Base-by-base conservation (phyloP, 768 basidiomycete genomes). In the Postia placenta region DNA sequence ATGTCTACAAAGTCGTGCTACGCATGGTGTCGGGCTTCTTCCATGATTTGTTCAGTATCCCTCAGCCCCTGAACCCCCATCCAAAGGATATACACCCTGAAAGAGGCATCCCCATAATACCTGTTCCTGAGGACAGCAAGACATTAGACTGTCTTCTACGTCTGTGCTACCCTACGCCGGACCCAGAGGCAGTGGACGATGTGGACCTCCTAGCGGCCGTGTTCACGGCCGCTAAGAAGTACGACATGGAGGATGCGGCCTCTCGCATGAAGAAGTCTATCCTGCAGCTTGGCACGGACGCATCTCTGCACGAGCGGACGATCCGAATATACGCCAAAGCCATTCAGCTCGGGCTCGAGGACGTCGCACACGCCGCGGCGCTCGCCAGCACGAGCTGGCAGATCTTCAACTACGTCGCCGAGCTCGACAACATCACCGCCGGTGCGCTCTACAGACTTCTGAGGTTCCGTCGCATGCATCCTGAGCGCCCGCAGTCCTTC, bases 21-120 rank as follows among this genome's bases (percentile, higher is more conserved):
- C 46, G 50, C 23, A 47, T 54, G 27, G 50, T 53, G 5, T 57
- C 56, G 9, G 46, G 33, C 41, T 48, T 57, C 37, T 57, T 57
- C 43, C 49, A 54, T 14, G 54, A 53, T 47, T 54, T 61, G 56
- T 51, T 61, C 51, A 44, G 47, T 26, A 37, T 58, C 19, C 54
- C 56, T 5, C 56, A 54, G 27, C 50, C 56, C 2, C 41, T 45
- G 1, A 41, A 17, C 42, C 33, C 17, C 55, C 57, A 42, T n/a
- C 47, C 37, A 23, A 25, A 48, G 24, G 45, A 48, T 49, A 45
- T 50, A 35, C 50, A 54, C 38, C 42, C 26, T 11, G 48, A 49
- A 11, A 47, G 48, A 27, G 49, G 53, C 6, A 42, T 48, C 23
- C 54, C 56, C 4, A 37, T 55, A 48, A 50, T 58, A 22, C 39